Conservation (phyloP, 306 rosid species). For the Fragaria iinumae region DNA sequence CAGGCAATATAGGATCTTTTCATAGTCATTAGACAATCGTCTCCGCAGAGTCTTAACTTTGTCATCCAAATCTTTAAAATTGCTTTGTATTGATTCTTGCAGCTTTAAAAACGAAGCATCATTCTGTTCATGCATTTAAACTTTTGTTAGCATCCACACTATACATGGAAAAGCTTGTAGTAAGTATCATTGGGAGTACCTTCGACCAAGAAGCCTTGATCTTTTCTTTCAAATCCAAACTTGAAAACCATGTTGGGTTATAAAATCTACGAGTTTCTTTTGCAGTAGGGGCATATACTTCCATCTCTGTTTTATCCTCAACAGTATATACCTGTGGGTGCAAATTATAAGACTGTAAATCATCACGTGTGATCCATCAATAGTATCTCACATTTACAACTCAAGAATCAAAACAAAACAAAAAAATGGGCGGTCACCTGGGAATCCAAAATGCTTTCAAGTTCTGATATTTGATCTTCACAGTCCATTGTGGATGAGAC, state of each 20-base stretch:
- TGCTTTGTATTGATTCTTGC: slow-evolving; percentile 36
- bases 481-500: slow-evolving; percentile 65
- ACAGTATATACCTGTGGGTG: slow-evolving; percentile 56
- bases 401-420: not conserved
- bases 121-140: slow-evolving; percentile 49
- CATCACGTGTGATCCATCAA: slow-evolving; percentile 15
- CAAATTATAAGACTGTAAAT: slow-evolving; percentile 12
- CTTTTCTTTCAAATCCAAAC: slow-evolving; percentile 55
- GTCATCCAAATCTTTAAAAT: slow-evolving; percentile 44
- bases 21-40: slow-evolving; percentile 54
- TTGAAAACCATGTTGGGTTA: slow-evolving; percentile 42
- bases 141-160: slow-evolving; percentile 20
- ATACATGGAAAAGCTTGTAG: slow-evolving; percentile 9
- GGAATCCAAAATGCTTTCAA: slow-evolving; percentile 74
- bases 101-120: slow-evolving; percentile 46
- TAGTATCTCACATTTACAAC: slow-evolving; percentile 3
- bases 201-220: slow-evolving; percentile 67
- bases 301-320: slow-evolving; percentile 68
- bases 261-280: slow-evolving; percentile 60
- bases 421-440: slow-evolving; percentile 38
- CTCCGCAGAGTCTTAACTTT: slow-evolving; percentile 51
- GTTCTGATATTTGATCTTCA: slow-evolving; percentile 69
- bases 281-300: slow-evolving; percentile 55
- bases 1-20: slow-evolving; percentile 65
- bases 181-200: slow-evolving; percentile 44